Evolutionary conservation across 306 rosid genomes (phyloP).

Genomic region (Canavalia ensiformis): DNA sequence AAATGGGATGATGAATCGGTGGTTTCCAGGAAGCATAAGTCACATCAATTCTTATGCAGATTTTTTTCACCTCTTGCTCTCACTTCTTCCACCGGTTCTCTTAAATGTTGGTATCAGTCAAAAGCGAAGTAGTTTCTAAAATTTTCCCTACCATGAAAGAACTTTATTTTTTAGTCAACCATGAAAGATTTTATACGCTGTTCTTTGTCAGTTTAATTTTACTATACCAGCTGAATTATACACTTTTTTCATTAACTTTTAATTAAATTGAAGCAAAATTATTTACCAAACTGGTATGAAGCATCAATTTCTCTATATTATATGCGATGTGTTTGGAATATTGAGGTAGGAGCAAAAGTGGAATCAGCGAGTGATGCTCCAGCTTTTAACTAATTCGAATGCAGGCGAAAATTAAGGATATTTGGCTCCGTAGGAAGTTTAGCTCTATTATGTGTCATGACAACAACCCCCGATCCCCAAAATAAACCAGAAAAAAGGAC

Average conservation of each 20-base stretch:
- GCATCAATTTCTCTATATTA: slow-evolving; percentile 4
- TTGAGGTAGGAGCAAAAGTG: background rate
- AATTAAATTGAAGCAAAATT: slow-evolving; percentile 1
- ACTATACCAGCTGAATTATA: slow-evolving; percentile 4
- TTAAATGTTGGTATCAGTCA: background rate
- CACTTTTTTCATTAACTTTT: background rate
- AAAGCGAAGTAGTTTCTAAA: slow-evolving; percentile 12
- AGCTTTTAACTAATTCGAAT: background rate
- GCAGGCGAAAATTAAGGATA: slow-evolving; percentile 19
- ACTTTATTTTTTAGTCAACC: background rate
- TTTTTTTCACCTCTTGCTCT: slow-evolving; percentile 36
- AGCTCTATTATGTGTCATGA: slow-evolving; percentile 25
- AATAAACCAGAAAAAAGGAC: background rate
- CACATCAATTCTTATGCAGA: slow-evolving; percentile 5
- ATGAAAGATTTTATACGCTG: background rate
- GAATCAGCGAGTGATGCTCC: background rate
- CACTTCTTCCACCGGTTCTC: background rate
- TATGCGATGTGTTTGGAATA: background rate
- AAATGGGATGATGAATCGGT: slow-evolving; percentile 8
- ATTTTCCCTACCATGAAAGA: slow-evolving; percentile 7
- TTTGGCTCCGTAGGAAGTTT: background rate
- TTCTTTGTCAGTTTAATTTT: slow-evolving; percentile 10
- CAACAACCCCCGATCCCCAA: background rate
- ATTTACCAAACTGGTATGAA: slow-evolving; percentile 9
- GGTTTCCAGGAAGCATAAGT: slow-evolving; percentile 18